Base-by-base conservation (phyloP, 164 flowering plant genomes). In the Dillenia turbinata region DNA sequence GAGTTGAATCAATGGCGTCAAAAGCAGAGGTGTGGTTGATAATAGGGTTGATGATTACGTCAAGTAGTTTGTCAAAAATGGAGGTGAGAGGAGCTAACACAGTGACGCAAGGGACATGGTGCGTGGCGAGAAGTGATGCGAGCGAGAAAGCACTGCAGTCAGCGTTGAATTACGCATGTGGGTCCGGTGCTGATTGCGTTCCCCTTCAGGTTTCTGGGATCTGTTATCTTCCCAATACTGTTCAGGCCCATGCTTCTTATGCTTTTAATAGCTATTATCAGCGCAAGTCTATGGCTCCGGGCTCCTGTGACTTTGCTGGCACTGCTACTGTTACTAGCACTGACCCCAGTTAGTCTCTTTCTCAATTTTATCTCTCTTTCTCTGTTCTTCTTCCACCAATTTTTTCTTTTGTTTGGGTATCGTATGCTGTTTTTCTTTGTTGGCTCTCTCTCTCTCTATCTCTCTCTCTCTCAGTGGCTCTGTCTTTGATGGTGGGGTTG, bases 221-320 rank as follows among this genome's bases (percentile, higher is more conserved):
- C 9, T 90, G 97, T 61, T 90, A 57, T 60, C 84, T 85, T 1
- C 97, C 97, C 1, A 88, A 88, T 69, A 86, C 95, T 5, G 13
- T 88, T 4, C 82, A 75, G n/a, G 85, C 87, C 7, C 97, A 90
- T 56, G 91, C 97, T 52, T 90, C 97, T 8, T 90, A 88, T 59
- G 97, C 95, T 19, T 86, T 82, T 78, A 85, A 90, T 65, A 90
- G 95, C 70, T 88, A 63, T 64, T 90, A 62, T 61, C 95, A 88
- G 68, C 72, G 81, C 46, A 78, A 57, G 62, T 61, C 64, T 49
- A 77, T 70, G 78, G 85, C 83, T 17, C 81, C 95, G 56, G 91
- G 85, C 57, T 68, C 88, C 44, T 90, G 97, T 57, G 78, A 81
- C 72, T 90, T 90, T 57, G 64, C 83, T 51, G 90, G 85, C 72